Conservation (phyloP, 768 basidiomycete species). For the Macrolepiota albuminosa region DNA sequence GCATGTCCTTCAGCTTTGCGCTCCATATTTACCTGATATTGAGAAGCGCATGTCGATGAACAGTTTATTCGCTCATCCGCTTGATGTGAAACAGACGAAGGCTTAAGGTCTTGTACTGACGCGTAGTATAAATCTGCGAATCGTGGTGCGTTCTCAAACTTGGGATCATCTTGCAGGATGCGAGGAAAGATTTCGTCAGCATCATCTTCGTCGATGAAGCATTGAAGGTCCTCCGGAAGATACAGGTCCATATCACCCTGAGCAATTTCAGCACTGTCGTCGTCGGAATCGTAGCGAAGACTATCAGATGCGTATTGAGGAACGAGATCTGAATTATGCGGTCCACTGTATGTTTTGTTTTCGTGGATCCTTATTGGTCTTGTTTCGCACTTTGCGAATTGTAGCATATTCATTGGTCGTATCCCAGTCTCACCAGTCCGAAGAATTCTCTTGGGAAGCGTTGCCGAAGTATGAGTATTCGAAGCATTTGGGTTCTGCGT, state of each 20-base stretch:
- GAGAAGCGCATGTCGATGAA: not conserved
- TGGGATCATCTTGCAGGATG: slow-evolving; percentile 24
- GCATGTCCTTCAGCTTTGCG: not conserved
- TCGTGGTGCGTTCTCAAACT: slow-evolving; percentile 23
- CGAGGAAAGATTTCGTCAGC: slow-evolving; percentile 32
- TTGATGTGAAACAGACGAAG: not conserved
- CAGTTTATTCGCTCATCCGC: not conserved
- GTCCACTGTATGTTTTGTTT: not conserved
- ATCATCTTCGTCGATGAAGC: slow-evolving; percentile 12
- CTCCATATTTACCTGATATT: not conserved
- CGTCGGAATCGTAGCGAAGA: not conserved
- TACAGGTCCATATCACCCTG: not conserved
- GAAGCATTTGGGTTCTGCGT: not conserved
- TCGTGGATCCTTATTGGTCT: not conserved
- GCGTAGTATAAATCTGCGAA: slow-evolving; percentile 38
- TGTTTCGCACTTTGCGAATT: not conserved
- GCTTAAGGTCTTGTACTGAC: slow-evolving; percentile 20
- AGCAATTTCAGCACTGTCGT: not conserved
- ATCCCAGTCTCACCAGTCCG: not conserved
- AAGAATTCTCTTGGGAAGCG: not conserved
- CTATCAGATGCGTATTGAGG: not conserved
- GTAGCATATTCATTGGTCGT: not conserved
- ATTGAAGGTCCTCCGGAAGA: not conserved
- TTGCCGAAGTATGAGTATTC: not conserved
- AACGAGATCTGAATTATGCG: not conserved